Base-by-base conservation (phyloP, 2,329 filamentous ascomycete genomes). In the Grosmannia serpens region DNA sequence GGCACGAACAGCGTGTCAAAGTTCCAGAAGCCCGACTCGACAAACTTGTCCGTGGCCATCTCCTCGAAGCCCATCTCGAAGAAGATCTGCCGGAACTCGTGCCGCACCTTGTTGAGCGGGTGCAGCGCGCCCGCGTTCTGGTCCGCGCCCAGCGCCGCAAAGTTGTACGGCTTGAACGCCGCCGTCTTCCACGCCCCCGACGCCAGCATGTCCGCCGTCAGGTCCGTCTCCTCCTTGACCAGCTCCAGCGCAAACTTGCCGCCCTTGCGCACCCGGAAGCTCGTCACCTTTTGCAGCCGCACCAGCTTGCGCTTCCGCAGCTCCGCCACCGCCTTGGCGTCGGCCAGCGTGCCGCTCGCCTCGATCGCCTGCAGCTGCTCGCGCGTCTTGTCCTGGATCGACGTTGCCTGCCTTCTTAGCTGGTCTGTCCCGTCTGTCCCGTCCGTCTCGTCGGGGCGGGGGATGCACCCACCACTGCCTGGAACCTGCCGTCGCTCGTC, bases 41-140 rank as follows among this genome's bases (percentile, higher is more conserved):
- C 91, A 70, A 86, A 96, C 71, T 89, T 84, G 74, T 88, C 87
- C 55, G 92, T 96, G 17, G 91, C 89, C 94, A 99, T 97, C 78
- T 99, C 94, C 68, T 92, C 86, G 77, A 97, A 99, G 57, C 92
- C 94, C 86, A 96, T 95, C 71, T 96, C 91, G 75, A 99, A 97
- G 84, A 99, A 99, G 70, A 99, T 96, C 70, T 94, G 88, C 60
- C 94, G 82, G 81, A 99, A 96, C 75, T 97, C 94, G 67, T 89
- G 83, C 66, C 94, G 87, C 67, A 97, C 92, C 78, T 97, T 97
- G 76, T 91, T 96, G 65, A 99, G 76, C 69, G 86, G 84, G 69
- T 80, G 87, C 68, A 81, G 73, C 17, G 83, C 80, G 56, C 83
- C 83, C 17, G 83, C 76, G 62, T 79, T 76, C 70, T 85, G 83